Evolutionary conservation across 2,329 filamentous ascomycete genomes (phyloP), one percentile per base, ranked within the genome.

Genomic region (Phyllosticta citribraziliensis): DNA sequence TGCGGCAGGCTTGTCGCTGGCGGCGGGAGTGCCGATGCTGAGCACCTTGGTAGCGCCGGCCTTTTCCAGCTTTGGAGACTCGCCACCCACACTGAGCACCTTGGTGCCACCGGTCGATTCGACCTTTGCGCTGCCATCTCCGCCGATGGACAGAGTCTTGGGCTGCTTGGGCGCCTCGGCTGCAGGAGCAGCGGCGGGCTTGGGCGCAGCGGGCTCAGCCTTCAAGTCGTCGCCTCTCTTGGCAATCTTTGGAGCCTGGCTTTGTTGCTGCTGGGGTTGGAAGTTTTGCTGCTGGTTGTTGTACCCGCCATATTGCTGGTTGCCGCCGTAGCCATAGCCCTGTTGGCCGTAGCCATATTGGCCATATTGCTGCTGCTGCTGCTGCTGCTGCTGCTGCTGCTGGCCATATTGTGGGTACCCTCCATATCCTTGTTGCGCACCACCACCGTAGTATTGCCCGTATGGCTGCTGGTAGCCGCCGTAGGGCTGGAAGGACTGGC

Each of bases 31-130:
- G 53, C 88, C 88, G 61, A 96, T 87, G 54, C 88, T 88, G 27
- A 92, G 79, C n/a, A 93, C 88, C 75, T 92, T 92, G 35, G 87
- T 73, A 17, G 73, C 73, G 20, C 75, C 76, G 10, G 75, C 66
- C 61, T 74, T 80, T 68, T 80, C 78, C 6, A 79, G 80, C 71
- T 86, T 85, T 30, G 82, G 80, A 12, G 79, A 72, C 52, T 83
- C 82, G 40, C 76, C 80, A 61, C 82, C 81, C 56, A 86, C 82
- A 19, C 82, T 84, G 33, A 86, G 73, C 3, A 84, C 82, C 74
- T 86, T 86, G 52, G 82, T 76, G 58, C 80, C 82, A 22, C 82
- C 82, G 68, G 84, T 86, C 72, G 77, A 87, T 66, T 87, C 74
- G 19, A 88, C 85, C 73, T 88, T 89, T 55, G 83, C 72, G 81